Base-by-base conservation (phyloP, 768 basidiomycete species). In the Hirschioporus abietinus region DNA sequence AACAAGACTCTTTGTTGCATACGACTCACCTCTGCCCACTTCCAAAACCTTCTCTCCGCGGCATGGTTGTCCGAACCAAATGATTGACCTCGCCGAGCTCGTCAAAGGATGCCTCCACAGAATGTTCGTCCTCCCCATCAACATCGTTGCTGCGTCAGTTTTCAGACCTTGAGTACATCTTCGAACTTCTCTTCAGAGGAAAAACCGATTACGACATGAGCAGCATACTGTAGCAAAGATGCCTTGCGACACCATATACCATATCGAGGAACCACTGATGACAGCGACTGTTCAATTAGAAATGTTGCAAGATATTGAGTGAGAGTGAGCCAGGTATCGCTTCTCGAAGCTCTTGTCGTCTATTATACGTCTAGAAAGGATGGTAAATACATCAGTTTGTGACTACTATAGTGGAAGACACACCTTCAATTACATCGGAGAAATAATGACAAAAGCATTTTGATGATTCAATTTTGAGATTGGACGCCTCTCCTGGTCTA, bases 51-150 rank as follows among this genome's bases (percentile, higher is more conserved):
- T 5, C 20, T 65, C 66, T 20, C 68, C 68, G 36, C 67, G n/a
- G n/a, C n/a, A n/a, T n/a, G n/a, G n/a, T 63, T 20, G 68, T 68
- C 26, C 35, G 42, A 18, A 70, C 65, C 23, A 70, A 30, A 64
- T 68, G 69, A 35, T 70, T 68, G 30, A 68, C 64, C 58, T 70
- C 60, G 17, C 67, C 68, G 15, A 70, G 58, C 5, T 27, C 18
- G 24, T 57, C 65, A 35, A 69, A 35, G 58, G 68, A 60, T 52
- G 24, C 58, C 57, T 65, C 9, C 7, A 69, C 23, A 0, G 20
- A 42, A 17, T 8, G 27, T 10, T 15, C 15, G 63, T 36, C 30
- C 25, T 42, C 42, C 15, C 36, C 66, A 65, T 69, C 64, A 20
- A 68, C 52, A 5, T 35, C 60, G 24, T 64, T 35, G 25, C 42